Conservation (phyloP, 305 asterid genomes). For the Solanum hybrid region DNA sequence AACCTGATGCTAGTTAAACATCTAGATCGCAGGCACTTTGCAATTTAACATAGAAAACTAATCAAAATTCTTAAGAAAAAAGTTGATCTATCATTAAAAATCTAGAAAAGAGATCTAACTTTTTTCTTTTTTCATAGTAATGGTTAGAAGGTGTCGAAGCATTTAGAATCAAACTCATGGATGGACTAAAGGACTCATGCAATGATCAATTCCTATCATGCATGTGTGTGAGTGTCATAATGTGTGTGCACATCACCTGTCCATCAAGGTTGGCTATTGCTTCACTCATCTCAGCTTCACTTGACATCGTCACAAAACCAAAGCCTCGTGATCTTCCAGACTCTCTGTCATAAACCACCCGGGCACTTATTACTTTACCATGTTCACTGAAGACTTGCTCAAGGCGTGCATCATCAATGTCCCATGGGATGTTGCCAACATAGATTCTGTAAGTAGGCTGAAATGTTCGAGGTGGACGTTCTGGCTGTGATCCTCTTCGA, state of each 20-base stretch:
- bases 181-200: background rate
- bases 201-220: background rate
- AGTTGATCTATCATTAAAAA: background rate
- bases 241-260: slow-evolving; percentile 35
- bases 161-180: background rate
- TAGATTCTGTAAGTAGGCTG: slow-evolving; percentile 51
- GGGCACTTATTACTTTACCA: slow-evolving; percentile 71
- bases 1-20: background rate
- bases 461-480: slow-evolving; percentile 43
- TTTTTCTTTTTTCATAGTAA: background rate
- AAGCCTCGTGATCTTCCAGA: slow-evolving; percentile 85
- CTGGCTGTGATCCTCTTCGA: slow-evolving; percentile 68
- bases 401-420: slow-evolving; percentile 53
- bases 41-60: background rate
- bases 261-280: slow-evolving; percentile 87
- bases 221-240: background rate
- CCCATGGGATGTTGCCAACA: slow-evolving; percentile 90
- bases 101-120: background rate
- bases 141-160: background rate
- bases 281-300: slow-evolving; percentile 66
- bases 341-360: slow-evolving; percentile 72
- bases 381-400: slow-evolving; percentile 69
- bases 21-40: background rate
- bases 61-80: background rate
- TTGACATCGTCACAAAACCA: slow-evolving; percentile 79